phyloP scores from a whole-genome alignment of 2,329 filamentous ascomycete genomes.

The Aureobasidium sp. region DNA sequence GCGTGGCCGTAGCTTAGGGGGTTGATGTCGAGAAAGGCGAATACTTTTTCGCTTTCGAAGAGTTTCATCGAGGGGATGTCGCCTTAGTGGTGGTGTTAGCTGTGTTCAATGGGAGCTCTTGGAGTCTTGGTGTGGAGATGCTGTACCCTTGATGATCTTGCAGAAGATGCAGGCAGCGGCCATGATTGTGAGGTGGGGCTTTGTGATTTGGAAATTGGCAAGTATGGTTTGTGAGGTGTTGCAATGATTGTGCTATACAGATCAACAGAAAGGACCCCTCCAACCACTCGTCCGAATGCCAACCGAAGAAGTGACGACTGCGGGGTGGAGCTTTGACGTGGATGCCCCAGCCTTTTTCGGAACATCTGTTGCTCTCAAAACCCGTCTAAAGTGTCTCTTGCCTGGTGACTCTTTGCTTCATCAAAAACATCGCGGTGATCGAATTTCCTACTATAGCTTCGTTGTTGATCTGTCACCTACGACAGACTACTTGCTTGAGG shows the following conservation, averaged over 20 bases:
- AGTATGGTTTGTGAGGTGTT: background rate
- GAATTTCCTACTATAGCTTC: background rate
- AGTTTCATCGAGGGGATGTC: conserved; percentile 97
- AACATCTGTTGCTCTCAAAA: background rate
- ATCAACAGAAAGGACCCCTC: background rate
- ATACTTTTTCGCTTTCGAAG: conserved; percentile 85
- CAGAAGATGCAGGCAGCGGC: conserved; percentile 77
- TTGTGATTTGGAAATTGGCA: background rate
- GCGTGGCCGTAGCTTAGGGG: conserved; percentile 84
- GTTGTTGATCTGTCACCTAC: too few species aligned
- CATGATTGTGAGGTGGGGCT: background rate
- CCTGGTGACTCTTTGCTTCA: background rate
- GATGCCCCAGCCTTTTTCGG: background rate
- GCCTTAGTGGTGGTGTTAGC: conserved; percentile 45
- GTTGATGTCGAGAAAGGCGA: conserved; percentile 94
- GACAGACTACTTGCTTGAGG: background rate
- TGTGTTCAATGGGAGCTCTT: background rate
- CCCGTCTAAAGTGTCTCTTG: background rate
- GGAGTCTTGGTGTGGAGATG: background rate
- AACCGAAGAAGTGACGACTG: background rate
- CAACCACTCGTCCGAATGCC: conserved; percentile 2
- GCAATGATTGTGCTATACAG: background rate
- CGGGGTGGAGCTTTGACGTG: conserved; percentile 6
- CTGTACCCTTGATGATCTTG: conserved; percentile 86
- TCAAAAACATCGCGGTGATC: background rate